These are phyloP conservation scores for Pleurotus pulmonarius DNA, from an alignment of 768 basidiomycete species.

Conservation along the genomic window DNA sequence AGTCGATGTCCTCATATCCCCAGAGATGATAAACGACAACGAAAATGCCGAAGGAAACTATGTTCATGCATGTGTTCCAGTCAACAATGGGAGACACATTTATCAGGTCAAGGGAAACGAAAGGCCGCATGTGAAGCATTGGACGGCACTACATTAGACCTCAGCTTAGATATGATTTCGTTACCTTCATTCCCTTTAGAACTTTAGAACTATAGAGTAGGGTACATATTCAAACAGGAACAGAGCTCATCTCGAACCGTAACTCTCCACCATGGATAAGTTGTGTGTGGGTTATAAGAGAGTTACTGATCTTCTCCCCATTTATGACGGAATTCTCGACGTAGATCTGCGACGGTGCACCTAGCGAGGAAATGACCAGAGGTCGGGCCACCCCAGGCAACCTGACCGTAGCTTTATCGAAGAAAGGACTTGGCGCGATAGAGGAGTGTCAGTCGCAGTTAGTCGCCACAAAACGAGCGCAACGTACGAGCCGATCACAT, in stretches of 20 bases:
- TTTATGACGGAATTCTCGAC: constrained; percentile 34
- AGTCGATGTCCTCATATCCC: too few relatives aligned
- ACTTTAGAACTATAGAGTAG: too few relatives aligned
- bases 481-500: constrained; percentile 70
- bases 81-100: too few relatives aligned
- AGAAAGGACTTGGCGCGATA: constrained; percentile 36
- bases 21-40: too few relatives aligned
- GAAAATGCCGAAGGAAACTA: too few relatives aligned
- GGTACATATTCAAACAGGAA: too few relatives aligned
- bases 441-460: not conserved
- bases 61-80: too few relatives aligned
- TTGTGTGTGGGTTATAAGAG: not conserved
- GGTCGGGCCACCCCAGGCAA: constrained; percentile 39
- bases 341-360: constrained; percentile 58
- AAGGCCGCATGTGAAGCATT: too few relatives aligned
- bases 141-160: too few relatives aligned
- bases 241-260: not conserved
- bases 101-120: too few relatives aligned
- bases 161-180: too few relatives aligned
- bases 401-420: constrained; percentile 49
- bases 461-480: not conserved
- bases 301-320: not conserved
- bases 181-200: too few relatives aligned
- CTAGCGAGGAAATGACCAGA: constrained; percentile 51
- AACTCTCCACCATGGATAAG: not conserved